Evolutionary conservation across 139 green algal species (phyloP), one percentile per base, ranked within the genome.

Genomic region (Chlorella sp.): DNA sequence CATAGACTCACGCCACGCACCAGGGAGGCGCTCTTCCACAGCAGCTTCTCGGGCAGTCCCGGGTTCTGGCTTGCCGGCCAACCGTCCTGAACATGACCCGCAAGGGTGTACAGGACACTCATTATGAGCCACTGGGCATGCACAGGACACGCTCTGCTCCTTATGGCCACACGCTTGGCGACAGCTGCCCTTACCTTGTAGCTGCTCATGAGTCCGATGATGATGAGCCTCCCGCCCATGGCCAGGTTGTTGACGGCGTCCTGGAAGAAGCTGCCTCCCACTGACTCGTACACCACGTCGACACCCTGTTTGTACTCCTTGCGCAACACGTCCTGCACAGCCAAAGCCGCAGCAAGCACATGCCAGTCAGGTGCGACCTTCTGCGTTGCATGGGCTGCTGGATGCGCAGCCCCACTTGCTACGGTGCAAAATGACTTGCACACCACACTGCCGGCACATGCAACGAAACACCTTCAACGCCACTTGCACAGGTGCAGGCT

Each of bases 201-300:
- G 70, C 82, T 73, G 6, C 60, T 80, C 84, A 95, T 90, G 78
- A 88, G 87, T 31, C 91, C 91, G 35, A 96, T 94, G 50, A 96
- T 74, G 2, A 94, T 67, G 3, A 96, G 73, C 1, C 84, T 75
- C 27, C 91, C 91, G 1, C 78, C 50, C 1, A 61, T 49, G 1
- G 87, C 89, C 33, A 98, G 75, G 0, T 82, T 79, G 1, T 91
- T 77, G 1, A 95, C 34, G 2, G 78, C 85, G 0, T 75, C 76
- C 1, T 77, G 64, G 69, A 98, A 96, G 87, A 95, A 94, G 5
- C 78, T 62, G 0, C 89, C 86, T 26, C 89, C 88, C 26, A 93
- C 88, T 4, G 77, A 77, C 73, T 95, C 90, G 49, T 90, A 91
- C 62, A 89, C 87, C 42, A 92, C 68, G 70, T 93, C 86, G 0